Conservation (phyloP, 1,284 basidiomycete genomes). For the Phlebopus sp. region DNA sequence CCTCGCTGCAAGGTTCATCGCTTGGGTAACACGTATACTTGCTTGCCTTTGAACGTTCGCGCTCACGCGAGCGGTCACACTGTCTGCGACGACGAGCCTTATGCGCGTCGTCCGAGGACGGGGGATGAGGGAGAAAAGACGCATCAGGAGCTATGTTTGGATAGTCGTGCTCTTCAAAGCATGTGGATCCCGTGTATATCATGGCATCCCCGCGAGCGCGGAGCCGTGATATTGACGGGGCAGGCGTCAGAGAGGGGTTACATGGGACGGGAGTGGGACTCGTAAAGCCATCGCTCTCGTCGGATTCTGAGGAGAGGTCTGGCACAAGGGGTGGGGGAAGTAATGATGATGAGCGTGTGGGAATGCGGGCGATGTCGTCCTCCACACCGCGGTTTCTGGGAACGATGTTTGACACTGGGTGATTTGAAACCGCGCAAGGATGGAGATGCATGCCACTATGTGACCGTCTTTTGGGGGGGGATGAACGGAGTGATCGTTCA, state of each 20-base stretch:
- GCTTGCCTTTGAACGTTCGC: constrained; percentile 10
- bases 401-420: background rate
- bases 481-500: constrained; percentile 12
- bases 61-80: constrained; percentile 13
- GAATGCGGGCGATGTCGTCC: constrained; percentile 24
- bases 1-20: constrained; percentile 22
- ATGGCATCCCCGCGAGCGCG: constrained; percentile 10
- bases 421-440: constrained; percentile 37
- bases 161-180: constrained; percentile 4
- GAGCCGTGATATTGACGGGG: constrained; percentile 39
- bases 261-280: constrained; percentile 36
- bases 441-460: constrained; percentile 41
- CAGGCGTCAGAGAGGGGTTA: constrained; percentile 40
- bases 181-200: constrained; percentile 3
- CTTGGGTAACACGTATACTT: constrained; percentile 10
- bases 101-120: constrained; percentile 13
- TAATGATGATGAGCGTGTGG: constrained; percentile 14
- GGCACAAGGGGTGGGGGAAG: constrained; percentile 51
- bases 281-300: constrained; percentile 56
- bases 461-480: constrained; percentile 10
- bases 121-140: constrained; percentile 29
- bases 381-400: constrained; percentile 10
- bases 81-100: constrained; percentile 15
- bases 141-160: constrained; percentile 7
- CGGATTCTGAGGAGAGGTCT: constrained; percentile 60